Evolutionary conservation across 495 filamentous ascomycete species (phyloP).

Genomic region (Neurospora sp.): DNA sequence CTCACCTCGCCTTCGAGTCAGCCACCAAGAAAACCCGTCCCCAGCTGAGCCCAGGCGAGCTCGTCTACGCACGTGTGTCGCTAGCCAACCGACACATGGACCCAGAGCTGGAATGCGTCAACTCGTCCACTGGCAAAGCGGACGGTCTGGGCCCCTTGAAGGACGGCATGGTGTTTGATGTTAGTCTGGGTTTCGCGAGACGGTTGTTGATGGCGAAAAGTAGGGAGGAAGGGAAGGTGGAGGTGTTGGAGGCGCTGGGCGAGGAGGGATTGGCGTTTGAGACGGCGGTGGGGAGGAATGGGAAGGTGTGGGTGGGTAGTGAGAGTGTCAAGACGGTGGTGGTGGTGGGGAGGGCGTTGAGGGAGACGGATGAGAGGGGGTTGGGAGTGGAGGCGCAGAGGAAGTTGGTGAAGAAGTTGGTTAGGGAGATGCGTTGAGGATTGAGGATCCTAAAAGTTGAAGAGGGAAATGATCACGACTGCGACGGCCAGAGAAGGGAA

Average conservation of each 20-base stretch:
- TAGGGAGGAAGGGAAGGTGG: constrained; percentile 52
- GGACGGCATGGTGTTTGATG: constrained; percentile 77
- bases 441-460: neutral
- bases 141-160: constrained; percentile 80
- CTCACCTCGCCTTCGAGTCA: constrained; percentile 81
- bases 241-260: constrained; percentile 78
- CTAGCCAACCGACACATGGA: constrained; percentile 72
- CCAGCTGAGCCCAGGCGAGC: constrained; percentile 55
- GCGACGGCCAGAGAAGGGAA: neutral
- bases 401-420: constrained; percentile 62
- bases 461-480: neutral
- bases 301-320: constrained; percentile 80
- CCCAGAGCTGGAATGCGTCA: constrained; percentile 81
- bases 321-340: constrained; percentile 56
- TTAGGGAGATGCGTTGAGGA: constrained; percentile 33
- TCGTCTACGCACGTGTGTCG: constrained; percentile 79
- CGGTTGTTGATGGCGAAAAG: constrained; percentile 58
- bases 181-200: constrained; percentile 71
- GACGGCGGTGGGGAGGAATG: constrained; percentile 89
- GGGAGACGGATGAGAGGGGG: constrained; percentile 59
- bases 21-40: constrained; percentile 89
- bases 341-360: constrained; percentile 69
- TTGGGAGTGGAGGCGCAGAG: constrained; percentile 65
- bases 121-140: constrained; percentile 73
- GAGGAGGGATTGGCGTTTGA: constrained; percentile 73